These are phyloP conservation scores for Fusarium buharicum DNA, from an alignment of 2,329 filamentous ascomycete genomes.

Conservation along the genomic window DNA sequence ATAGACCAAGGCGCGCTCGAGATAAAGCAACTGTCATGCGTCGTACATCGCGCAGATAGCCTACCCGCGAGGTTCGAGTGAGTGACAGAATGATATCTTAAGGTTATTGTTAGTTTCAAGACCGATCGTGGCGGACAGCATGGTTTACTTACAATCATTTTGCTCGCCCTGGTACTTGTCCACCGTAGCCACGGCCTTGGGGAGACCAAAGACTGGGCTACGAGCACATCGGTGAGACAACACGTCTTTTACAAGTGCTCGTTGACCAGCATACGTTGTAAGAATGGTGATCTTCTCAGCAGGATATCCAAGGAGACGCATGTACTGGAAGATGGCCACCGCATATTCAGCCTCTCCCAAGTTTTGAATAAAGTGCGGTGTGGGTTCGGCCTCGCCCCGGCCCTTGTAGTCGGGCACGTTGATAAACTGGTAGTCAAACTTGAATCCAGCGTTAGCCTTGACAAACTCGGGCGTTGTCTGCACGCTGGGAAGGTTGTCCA, in stretches of 20 bases:
- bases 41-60: slow-evolving; percentile 92
- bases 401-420: slow-evolving; percentile 94
- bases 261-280: slow-evolving; percentile 92
- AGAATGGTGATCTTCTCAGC: slow-evolving; percentile 85
- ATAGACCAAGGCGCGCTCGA: slow-evolving; percentile 88
- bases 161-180: slow-evolving; percentile 99
- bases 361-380: slow-evolving; percentile 95
- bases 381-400: slow-evolving; percentile 86
- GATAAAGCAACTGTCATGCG: slow-evolving; percentile 95
- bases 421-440: slow-evolving; percentile 96
- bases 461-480: slow-evolving; percentile 76
- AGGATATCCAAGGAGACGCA: slow-evolving; percentile 94
- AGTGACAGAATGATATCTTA: slow-evolving; percentile 92
- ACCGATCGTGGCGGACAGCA: not conserved
- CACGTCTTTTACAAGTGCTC: slow-evolving; percentile 88
- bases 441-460: slow-evolving; percentile 88
- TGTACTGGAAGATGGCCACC: slow-evolving; percentile 95
- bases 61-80: slow-evolving; percentile 86
- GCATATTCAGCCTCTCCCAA: slow-evolving; percentile 96
- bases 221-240: slow-evolving; percentile 83
- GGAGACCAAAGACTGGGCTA: slow-evolving; percentile 87
- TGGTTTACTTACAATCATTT: slow-evolving; percentile 83
- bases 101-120: slow-evolving; percentile 33
- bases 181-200: slow-evolving; percentile 90
- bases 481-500: slow-evolving; percentile 83